These are phyloP conservation scores for Dentiscutata heterogama DNA, from an alignment of 371 early-diverging fungal species.

Conservation along the genomic window DNA sequence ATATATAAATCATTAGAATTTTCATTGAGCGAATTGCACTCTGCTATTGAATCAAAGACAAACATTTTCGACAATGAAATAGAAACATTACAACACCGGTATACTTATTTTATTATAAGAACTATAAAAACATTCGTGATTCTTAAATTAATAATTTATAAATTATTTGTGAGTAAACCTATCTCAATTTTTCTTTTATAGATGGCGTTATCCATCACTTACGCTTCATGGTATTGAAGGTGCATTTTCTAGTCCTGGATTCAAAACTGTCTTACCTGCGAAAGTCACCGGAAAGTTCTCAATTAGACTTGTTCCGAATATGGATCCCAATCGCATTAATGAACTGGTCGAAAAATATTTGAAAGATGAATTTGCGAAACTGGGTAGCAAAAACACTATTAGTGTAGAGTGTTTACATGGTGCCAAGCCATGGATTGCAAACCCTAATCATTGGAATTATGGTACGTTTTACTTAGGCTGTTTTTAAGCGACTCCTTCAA, in stretches of 20 bases:
- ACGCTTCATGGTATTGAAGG: constrained; percentile 98
- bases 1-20: constrained; percentile 90
- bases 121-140: neutral
- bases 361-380: constrained; percentile 85
- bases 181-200: neutral
- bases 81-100: constrained; percentile 83
- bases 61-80: constrained; percentile 81
- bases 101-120: neutral
- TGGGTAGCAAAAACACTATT: constrained; percentile 87
- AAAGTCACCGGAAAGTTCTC: constrained; percentile 97
- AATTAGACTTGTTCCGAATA: constrained; percentile 94
- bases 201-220: constrained; percentile 95
- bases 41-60: constrained; percentile 82
- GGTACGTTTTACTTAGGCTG: constrained; percentile 55
- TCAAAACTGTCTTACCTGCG: constrained; percentile 98
- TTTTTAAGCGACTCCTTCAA: too few relatives aligned
- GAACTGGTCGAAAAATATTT: constrained; percentile 80
- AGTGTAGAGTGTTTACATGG: constrained; percentile 80
- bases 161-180: neutral
- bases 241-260: constrained; percentile 93
- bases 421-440: constrained; percentile 95
- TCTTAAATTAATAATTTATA: neutral
- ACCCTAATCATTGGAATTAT: constrained; percentile 92
- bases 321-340: constrained; percentile 84
- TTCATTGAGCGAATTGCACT: constrained; percentile 79